These are phyloP conservation scores for Dimocarpus longan DNA, from an alignment of 345 rosid genomes.

Conservation along the genomic window DNA sequence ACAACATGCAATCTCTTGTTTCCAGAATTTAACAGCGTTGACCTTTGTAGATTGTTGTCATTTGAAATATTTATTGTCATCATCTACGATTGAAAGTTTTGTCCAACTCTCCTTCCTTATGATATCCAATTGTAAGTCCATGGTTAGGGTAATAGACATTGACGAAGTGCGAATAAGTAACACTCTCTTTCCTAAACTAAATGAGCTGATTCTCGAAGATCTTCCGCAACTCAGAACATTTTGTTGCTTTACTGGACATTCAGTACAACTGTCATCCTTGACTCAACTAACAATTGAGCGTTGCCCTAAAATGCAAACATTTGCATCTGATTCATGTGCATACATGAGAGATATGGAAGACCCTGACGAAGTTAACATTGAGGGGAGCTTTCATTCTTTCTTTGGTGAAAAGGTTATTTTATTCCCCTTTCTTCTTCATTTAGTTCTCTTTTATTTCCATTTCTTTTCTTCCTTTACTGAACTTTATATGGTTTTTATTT, in stretches of 20 bases:
- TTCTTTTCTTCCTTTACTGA: too few relatives aligned
- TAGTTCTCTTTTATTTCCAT: too few relatives aligned
- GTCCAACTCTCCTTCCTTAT: background rate
- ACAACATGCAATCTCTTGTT: too few relatives aligned
- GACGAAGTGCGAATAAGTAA: background rate
- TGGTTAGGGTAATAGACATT: constrained; percentile 11
- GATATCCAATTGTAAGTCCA: background rate
- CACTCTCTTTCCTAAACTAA: constrained; percentile 13
- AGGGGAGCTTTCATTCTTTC: too few relatives aligned
- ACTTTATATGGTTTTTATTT: too few relatives aligned
- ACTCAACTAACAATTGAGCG: background rate
- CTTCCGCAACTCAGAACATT: constrained; percentile 20
- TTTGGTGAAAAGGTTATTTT: too few relatives aligned
- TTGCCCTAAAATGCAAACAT: constrained; percentile 14
- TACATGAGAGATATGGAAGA: background rate
- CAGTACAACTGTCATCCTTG: constrained; percentile 6
- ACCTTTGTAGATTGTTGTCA: too few relatives aligned
- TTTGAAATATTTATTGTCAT: constrained; percentile 6
- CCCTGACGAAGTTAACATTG: background rate
- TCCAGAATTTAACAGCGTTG: too few relatives aligned
- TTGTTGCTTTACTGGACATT: background rate
- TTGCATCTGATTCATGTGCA: background rate
- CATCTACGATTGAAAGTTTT: background rate
- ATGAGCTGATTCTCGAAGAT: background rate
- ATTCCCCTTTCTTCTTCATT: too few relatives aligned